Base-by-base conservation (phyloP, 1,284 basidiomycete species). In the Ganoderma meredithae region DNA sequence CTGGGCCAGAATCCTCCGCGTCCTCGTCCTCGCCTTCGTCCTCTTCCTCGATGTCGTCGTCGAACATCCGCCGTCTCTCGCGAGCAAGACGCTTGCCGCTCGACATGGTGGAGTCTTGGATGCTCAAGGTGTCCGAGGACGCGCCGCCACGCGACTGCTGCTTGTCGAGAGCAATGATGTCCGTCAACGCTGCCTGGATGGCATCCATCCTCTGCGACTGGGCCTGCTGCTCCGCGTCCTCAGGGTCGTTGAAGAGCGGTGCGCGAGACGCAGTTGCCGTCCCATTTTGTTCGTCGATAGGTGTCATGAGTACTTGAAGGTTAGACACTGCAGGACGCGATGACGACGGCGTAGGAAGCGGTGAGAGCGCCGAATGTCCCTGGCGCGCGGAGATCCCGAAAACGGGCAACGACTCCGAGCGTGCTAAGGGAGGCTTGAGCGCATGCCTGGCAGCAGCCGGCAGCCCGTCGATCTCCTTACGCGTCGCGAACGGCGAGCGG, bases 171-270 rank as follows among this genome's bases (percentile, higher is more conserved):
- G 95, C 94, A 74, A 98, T 97, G 77, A 99, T 98, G 76, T 96
- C 95, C 19, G 93, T 96, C 68, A 99, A 83, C 1, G 97, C 97
- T 4, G 95, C 94, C 75, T 97, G 95, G 27, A 98, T 96, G 3
- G 95, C 96, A 72, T 96, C 95, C 88, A 98, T 97, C 43, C 95
- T 85, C 72, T 91, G 85, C 1, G 79, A 77, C 65, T 81, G 81
- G 12, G 84, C 82, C 63, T 86, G 86, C 66, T 84, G 82, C 55
- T 84, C 85, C 6, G 74, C 76, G 66, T 93, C 90, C 65, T 91
- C 88, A 0, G 90, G 88, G 72, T 93, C 92, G 72, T 92, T 87
- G 72, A 95, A 95, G n/a, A 95, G 82, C 2, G 94, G 94, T 1
- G 92, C 88, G 59, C 93, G 83, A 2, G 87, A 80, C n/a, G 84